A percentile compares a stretch with the other conserved stretches of the same genome.
These are phyloP conservation scores for Wickerhamiella siamensis DNA, from an alignment of 805 yeast species.

Conservation along the genomic window DNA sequence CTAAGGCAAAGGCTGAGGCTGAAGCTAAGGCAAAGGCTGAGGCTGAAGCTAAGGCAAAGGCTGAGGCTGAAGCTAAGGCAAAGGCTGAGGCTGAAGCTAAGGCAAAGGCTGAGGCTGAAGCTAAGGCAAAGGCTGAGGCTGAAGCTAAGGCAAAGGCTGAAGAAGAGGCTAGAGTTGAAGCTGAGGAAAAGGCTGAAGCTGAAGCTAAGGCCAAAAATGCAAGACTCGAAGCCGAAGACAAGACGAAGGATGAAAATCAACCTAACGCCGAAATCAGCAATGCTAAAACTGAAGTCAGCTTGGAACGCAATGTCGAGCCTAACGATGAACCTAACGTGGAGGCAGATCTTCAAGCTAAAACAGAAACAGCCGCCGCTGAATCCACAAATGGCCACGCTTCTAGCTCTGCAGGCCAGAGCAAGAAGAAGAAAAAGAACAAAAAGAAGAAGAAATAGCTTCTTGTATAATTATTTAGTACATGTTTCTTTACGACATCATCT, in stretches of 20 bases:
- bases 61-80: not conserved
- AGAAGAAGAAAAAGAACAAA: conserved; percentile 10
- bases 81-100: not conserved
- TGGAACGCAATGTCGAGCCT: not conserved
- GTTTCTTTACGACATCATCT: not conserved
- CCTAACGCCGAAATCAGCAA: not conserved
- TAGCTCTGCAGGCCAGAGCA: not conserved
- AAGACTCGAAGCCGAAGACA: conserved; percentile 1
- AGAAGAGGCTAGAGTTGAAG: too few relatives aligned
- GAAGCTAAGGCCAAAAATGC: not conserved
- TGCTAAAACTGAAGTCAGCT: not conserved
- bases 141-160: not conserved
- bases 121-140: not conserved
- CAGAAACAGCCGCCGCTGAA: too few relatives aligned
- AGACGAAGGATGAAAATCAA: not conserved
- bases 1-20: not conserved
- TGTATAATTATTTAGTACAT: not conserved
- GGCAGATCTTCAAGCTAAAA: too few relatives aligned
- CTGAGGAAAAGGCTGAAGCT: too few relatives aligned
- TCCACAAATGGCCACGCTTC: too few relatives aligned
- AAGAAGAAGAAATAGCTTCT: conserved; percentile 6
- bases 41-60: not conserved
- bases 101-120: not conserved
- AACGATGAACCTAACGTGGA: not conserved
- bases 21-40: not conserved